Base-by-base conservation (phyloP, 108 stramenopile species). In the Mediolabrus comicus region DNA sequence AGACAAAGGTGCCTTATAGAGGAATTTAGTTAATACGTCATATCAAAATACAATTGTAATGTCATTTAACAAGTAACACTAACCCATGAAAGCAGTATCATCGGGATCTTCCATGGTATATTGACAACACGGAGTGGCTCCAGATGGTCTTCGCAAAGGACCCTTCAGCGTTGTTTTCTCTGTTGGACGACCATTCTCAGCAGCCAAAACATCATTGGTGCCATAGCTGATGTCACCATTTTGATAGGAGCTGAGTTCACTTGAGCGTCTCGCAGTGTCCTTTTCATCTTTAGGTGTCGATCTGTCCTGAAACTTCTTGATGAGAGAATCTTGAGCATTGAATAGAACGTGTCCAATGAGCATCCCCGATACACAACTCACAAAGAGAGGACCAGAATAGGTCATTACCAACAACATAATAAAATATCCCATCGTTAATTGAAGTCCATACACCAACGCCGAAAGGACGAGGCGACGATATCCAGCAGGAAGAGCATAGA, bases 381-480 rank as follows among this genome's bases (percentile, higher is more conserved):
- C 19, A 57, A 92, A 95, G 2, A 91, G 74, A 17, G 86, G 87
- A 30, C 63, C 77, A 11, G 83, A 81, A 57, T 91, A 92, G 4
- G 87, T 95, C 94, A 95, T 95, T 19, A 89, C 62, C 7, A 89
- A 74, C 24, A 95, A 65, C 94, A 95, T 95, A 67, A 90, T 55
- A 24, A 92, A 28, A 62, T 95, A 95, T 52, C 91, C 90, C 52
- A 95, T 75, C 22, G 87, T 75, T 41, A 91, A 61, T 70, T 95
- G 94, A 26, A 88, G 13, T 2, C 85, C 89, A 65, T 95, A 92
- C 34, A 84, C 68, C 6, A 65, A 26, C 10, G 86, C 84, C 43
- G 92, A 87, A 38, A 68, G 71, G 25, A 70, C 14, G 34, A 88
- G 59, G 14, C 88, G 84, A 13, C 36, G 51, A 24, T 12, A 24